Evolutionary conservation across 805 yeast species (phyloP), one percentile per base, ranked within the genome.

Genomic region (Deakozyma indianensis): DNA sequence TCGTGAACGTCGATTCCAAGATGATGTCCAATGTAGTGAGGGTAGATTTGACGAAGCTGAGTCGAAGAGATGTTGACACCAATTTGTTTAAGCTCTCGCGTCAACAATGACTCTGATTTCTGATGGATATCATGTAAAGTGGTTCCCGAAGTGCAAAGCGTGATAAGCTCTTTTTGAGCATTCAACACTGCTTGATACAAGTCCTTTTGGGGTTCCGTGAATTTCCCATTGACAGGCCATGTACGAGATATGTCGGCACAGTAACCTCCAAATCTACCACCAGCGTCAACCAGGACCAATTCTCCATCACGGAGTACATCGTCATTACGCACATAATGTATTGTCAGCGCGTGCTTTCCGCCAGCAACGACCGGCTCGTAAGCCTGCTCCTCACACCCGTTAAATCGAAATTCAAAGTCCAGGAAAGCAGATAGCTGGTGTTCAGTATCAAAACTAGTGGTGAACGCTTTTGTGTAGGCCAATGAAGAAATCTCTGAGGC

Each of bases 321-420:
- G 61, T 92, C 95, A 56, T 92, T 92, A 48, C 95, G 69, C 0
- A 95, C 88, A 61, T 92, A 92, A 63, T 92, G 99, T 48, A 92
- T 90, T 35, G 90, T 83, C 35, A 92, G 65, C 0, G 96, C 86
- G 60, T 92, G 88, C 23, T 74, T 65, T 1, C 98, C 98, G 27
- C 95, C 81, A 3, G 97, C 99, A 2, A 92, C 94, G 7, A 92
- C 99, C 0, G 99, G 97, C 20, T 88, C 75, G 59, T 92, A 92
- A 0, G 96, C 96, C 35, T 82, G 75, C 50, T 75, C 75, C 51
- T 85, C 94, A 62, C 96, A 87, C 1, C 98, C 98, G 23, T 90
- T 87, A 35, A 77, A 69, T 11, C 82, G 74, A 60, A 92, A 90
- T 54, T 79, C 73, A 60, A 84, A 84, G 51, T 90, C 95, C 48